These are phyloP conservation scores for Fusarium anguioides DNA, from an alignment of 2,329 filamentous ascomycete genomes.

Conservation along the genomic window DNA sequence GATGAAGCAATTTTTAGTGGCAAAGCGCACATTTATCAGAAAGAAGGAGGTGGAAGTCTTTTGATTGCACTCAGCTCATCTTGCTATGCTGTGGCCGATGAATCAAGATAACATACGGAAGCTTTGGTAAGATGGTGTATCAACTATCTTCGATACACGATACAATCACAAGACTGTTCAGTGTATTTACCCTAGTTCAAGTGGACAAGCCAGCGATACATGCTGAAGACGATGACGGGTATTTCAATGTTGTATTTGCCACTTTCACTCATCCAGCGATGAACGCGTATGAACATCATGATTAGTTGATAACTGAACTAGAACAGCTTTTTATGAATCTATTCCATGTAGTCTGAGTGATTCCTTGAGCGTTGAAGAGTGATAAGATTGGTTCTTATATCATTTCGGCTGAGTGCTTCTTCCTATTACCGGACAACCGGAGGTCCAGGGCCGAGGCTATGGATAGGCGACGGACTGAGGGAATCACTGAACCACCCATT, in stretches of 20 bases:
- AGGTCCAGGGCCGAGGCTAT: slow-evolving; percentile 13
- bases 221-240: neutral
- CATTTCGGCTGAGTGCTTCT: neutral
- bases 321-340: rapidly evolving
- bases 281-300: neutral
- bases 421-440: slow-evolving; percentile 4
- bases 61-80: neutral
- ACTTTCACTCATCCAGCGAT: neutral
- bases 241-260: neutral
- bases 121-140: neutral
- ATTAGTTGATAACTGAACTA: neutral
- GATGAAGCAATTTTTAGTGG: neutral
- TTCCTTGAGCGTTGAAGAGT: rapidly evolving
- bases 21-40: neutral
- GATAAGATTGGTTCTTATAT: neutral
- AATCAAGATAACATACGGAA: neutral
- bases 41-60: rapidly evolving
- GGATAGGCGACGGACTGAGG: neutral
- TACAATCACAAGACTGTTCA: too few species aligned
- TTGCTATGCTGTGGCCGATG: neutral
- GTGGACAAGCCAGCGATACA: too few species aligned
- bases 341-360: neutral
- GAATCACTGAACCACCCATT: neutral
- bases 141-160: neutral
- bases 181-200: too few species aligned